Conservation (phyloP, 208 protist genomes). For the Trypanosoma vivax region DNA sequence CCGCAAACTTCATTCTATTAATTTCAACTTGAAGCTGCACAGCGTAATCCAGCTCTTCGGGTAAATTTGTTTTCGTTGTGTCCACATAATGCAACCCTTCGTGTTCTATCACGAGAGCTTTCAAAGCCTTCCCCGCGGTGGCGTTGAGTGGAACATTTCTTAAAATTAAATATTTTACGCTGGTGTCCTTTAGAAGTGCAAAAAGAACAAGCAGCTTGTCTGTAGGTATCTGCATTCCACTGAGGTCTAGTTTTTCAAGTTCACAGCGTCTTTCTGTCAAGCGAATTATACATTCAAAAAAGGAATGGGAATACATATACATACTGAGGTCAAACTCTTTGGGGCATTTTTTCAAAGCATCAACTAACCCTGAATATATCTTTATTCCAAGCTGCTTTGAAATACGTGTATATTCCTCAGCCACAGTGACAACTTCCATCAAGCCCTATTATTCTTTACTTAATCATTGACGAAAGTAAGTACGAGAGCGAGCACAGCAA, state of each 20-base stretch:
- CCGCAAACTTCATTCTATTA: slow-evolving; percentile 25
- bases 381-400: slow-evolving; percentile 13
- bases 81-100: slow-evolving; percentile 25
- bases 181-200: slow-evolving; percentile 23
- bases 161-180: slow-evolving; percentile 34
- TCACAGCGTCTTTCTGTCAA: slow-evolving; percentile 35
- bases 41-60: slow-evolving; percentile 21
- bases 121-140: slow-evolving; percentile 19
- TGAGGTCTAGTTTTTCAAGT: slow-evolving; percentile 43
- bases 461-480: background rate
- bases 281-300: slow-evolving; percentile 29
- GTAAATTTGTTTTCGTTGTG: slow-evolving; percentile 27
- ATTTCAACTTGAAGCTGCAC: slow-evolving; percentile 37
- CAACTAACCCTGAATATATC: slow-evolving; percentile 4
- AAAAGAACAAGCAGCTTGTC: slow-evolving; percentile 30
- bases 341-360: slow-evolving; percentile 12
- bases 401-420: slow-evolving; percentile 18
- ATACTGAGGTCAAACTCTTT: slow-evolving; percentile 32
- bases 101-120: slow-evolving; percentile 31
- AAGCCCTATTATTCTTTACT: background rate
- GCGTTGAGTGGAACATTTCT: slow-evolving; percentile 28
- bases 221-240: slow-evolving; percentile 23
- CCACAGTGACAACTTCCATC: slow-evolving; percentile 3
- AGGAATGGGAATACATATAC: slow-evolving; percentile 37
- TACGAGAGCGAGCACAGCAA: background rate